These are phyloP conservation scores for Geosmithia putterillii DNA, from an alignment of 2,329 filamentous ascomycete species.

Conservation along the genomic window DNA sequence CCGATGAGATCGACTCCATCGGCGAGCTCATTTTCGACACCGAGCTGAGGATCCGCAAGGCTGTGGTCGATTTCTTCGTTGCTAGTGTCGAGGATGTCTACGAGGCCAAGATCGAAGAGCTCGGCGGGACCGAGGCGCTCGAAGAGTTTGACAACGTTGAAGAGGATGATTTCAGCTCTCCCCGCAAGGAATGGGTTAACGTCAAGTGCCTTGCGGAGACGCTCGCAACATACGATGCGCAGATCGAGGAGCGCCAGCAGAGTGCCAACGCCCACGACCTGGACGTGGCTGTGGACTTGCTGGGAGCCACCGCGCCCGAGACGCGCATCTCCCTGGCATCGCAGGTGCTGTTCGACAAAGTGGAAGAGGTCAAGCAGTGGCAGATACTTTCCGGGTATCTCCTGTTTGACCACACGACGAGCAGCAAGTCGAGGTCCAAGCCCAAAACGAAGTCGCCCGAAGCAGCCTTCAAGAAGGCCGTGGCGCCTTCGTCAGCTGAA, in stretches of 20 bases:
- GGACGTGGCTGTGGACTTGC: constrained; percentile 37
- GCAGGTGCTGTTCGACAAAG: constrained; percentile 71
- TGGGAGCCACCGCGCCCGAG: constrained; percentile 56
- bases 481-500: constrained; percentile 63
- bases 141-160: constrained; percentile 63
- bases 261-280: constrained; percentile 29
- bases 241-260: constrained; percentile 45
- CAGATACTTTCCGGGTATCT: constrained; percentile 81
- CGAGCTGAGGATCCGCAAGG: constrained; percentile 73
- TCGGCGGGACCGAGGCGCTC: constrained; percentile 67
- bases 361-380: constrained; percentile 76
- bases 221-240: constrained; percentile 67
- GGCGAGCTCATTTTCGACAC: constrained; percentile 83
- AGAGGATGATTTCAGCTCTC: constrained; percentile 65
- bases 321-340: constrained; percentile 79
- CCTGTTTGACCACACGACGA: constrained; percentile 76
- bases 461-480: constrained; percentile 54
- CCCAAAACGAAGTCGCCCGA: constrained; percentile 42
- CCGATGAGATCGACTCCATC: constrained; percentile 79
- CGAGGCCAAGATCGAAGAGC: constrained; percentile 66
- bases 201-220: constrained; percentile 84
- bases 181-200: constrained; percentile 76
- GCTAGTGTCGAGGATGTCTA: constrained; percentile 76
- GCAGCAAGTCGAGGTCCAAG: constrained; percentile 38
- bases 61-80: constrained; percentile 82